Evolutionary conservation across 495 filamentous ascomycete genomes (phyloP), one percentile per base, ranked within the genome.

Genomic region (Mycothermus thermophilus): DNA sequence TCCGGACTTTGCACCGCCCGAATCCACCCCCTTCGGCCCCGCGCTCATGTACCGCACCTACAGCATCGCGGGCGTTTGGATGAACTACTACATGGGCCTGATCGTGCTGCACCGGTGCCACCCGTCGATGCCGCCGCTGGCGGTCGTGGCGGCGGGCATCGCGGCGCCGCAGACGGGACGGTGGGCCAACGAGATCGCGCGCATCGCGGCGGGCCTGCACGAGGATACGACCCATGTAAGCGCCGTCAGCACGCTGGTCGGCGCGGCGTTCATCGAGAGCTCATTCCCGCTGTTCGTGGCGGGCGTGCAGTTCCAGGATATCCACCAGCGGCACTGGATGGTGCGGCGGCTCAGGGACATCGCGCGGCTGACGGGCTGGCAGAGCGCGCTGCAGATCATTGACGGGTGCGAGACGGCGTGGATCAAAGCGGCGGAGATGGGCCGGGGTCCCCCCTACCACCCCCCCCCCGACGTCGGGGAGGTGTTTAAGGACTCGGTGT

Each of bases 41-140:
- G 79, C 87, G 2, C 63, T 84, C 3, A 75, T 81, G 47, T 95
- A 88, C 54, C 74, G 85, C 25, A 85, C 81, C 1, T 84, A 84
- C 53, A 77, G 75, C 15, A 90, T 95, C 44, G 80, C 79, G 10
- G 77, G 80, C 23, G 66, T 96, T 14, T 88, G 84, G 77, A 76
- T 74, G 46, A 76, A 83, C 34, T 93, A 79, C 51, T 80, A 87
- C 58, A 80, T 81, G 54, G 77, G 75, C 2, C 67, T 83, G 18
- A 85, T 97, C 32, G 60, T 88, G 30, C 67, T 84, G 14, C 60
- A 83, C 32, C 69, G 90, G 23, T 60, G 79, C 1, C 85, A 93
- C 42, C 90, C 90, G 0, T 72, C 68, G 2, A 93, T 95, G 86
- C 90, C 85, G 4, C 83, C 88, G 0, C 71, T 83, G n/a, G 77